Conservation (phyloP, 352 stramenopile species). For the Globisporangium takayamanum region DNA sequence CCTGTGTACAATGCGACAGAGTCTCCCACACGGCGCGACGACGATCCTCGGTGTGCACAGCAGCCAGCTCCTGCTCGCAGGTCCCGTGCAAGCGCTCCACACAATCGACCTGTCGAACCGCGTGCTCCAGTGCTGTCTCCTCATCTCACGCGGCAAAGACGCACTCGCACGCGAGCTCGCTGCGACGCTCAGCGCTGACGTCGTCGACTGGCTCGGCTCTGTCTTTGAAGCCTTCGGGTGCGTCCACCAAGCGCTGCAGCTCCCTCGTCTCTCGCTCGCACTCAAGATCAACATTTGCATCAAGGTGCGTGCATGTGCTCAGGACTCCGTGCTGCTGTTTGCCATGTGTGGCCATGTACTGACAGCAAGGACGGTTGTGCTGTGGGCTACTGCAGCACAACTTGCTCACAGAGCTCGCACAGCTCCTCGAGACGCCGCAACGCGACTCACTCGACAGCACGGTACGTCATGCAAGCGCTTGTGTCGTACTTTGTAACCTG, state of each 20-base stretch:
- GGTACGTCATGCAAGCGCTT: conserved; percentile 18
- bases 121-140: conserved; percentile 59
- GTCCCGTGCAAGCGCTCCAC: conserved; percentile 37
- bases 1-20: conserved; percentile 14
- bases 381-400: conserved; percentile 22
- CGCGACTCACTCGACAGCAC: conserved; percentile 35
- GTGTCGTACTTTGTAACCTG: background rate
- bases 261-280: conserved; percentile 29
- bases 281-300: conserved; percentile 66
- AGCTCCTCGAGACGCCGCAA: conserved; percentile 20
- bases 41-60: conserved; percentile 46
- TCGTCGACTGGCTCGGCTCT: conserved; percentile 43
- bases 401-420: conserved; percentile 28
- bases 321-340: background rate
- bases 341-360: background rate
- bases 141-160: conserved; percentile 45
- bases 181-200: conserved; percentile 28
- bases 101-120: conserved; percentile 53
- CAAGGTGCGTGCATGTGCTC: conserved; percentile 23
- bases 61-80: conserved; percentile 44
- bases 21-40: conserved; percentile 31
- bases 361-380: too few relatives aligned
- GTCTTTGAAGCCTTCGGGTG: conserved; percentile 70
- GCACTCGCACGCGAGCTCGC: conserved; percentile 37
- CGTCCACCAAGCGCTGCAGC: conserved; percentile 24